These are phyloP conservation scores for Amesomyces nigricolor DNA, from an alignment of 2,329 filamentous ascomycete genomes.

Conservation along the genomic window DNA sequence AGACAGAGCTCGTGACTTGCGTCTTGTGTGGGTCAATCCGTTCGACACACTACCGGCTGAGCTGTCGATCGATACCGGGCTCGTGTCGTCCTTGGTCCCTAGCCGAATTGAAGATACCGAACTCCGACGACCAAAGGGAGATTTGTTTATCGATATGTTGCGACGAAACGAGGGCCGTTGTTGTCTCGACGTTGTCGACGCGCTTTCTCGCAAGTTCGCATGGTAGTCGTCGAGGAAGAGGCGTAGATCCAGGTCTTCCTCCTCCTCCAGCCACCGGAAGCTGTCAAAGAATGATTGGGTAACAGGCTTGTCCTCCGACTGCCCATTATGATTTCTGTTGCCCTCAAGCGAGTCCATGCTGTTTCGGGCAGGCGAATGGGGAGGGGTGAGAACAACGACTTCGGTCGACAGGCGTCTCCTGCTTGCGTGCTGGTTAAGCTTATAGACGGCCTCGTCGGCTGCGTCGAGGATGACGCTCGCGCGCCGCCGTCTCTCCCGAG, in stretches of 20 bases:
- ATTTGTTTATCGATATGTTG: constrained; percentile 64
- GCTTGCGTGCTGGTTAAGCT: constrained; percentile 38
- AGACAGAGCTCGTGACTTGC: constrained; percentile 51
- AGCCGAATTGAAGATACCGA: constrained; percentile 47
- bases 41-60: constrained; percentile 27
- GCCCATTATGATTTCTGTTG: constrained; percentile 12
- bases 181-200: constrained; percentile 38
- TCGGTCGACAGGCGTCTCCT: constrained; percentile 31
- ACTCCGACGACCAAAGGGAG: constrained; percentile 51
- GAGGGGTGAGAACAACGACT: constrained; percentile 28
- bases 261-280: constrained; percentile 69
- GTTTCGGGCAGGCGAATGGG: constrained; percentile 27
- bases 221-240: constrained; percentile 67
- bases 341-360: constrained; percentile 30
- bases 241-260: constrained; percentile 62
- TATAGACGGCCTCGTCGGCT: constrained; percentile 53
- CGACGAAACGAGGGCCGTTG: constrained; percentile 61
- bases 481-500: constrained; percentile 54
- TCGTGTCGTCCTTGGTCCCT: constrained; percentile 37
- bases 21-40: constrained; percentile 36
- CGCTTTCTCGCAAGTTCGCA: constrained; percentile 51
- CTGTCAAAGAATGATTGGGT: constrained; percentile 58
- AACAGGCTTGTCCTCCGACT: constrained; percentile 29
- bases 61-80: constrained; percentile 29
- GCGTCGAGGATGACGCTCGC: constrained; percentile 32